phyloP scores from a whole-genome alignment of 306 rosid genomes.

The Cicer yamashitae region DNA sequence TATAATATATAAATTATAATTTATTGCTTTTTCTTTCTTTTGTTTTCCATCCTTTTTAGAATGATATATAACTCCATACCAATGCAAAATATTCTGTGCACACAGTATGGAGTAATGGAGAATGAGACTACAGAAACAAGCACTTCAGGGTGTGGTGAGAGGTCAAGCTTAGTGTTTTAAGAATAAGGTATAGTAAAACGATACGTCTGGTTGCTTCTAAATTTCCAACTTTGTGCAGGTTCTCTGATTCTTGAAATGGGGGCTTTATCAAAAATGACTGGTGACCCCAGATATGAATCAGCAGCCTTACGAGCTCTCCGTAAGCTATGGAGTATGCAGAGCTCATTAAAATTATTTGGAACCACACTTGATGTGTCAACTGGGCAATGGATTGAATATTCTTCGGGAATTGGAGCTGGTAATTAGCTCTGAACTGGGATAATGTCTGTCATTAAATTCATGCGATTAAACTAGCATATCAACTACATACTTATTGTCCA shows the following conservation, averaged over 20 bases:
- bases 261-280: conserved; percentile 88
- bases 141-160: conserved; percentile 99
- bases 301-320: conserved; percentile 91
- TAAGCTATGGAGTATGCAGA: conserved; percentile 90
- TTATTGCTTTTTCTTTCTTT: conserved; percentile 57
- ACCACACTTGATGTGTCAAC: conserved; percentile 85
- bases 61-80: conserved; percentile 78
- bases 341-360: conserved; percentile 90
- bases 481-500: conserved; percentile 36
- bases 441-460: conserved; percentile 21
- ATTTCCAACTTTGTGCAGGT: conserved; percentile 61
- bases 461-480: conserved; percentile 27
- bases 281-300: conserved; percentile 80
- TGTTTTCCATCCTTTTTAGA: conserved; percentile 54
- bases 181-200: conserved; percentile 45
- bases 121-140: conserved; percentile 98
- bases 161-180: conserved; percentile 59
- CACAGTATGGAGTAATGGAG: conserved; percentile 97
- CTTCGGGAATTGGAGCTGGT: conserved; percentile 99
- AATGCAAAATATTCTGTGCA: conserved; percentile 83
- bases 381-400: conserved; percentile 90
- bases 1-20: conserved; percentile 48
- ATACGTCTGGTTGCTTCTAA: conserved; percentile 45
- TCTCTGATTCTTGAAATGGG: conserved; percentile 99
- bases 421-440: conserved; percentile 39